phyloP scores from a whole-genome alignment of 2,329 filamentous ascomycete species.

The Trichoderma sp. region DNA sequence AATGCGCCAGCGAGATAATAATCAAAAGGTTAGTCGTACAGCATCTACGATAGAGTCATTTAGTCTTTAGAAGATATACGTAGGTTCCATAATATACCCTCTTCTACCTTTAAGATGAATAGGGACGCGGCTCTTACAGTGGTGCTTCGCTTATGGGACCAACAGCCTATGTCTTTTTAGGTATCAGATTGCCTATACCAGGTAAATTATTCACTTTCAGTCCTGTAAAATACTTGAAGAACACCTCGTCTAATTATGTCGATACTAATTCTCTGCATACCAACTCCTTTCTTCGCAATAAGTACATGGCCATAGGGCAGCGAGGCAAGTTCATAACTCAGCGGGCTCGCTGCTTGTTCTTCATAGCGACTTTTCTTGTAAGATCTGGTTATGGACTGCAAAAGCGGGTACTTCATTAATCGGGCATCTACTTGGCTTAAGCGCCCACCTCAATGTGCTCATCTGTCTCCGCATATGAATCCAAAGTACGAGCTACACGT shows the following conservation, averaged over 20 bases:
- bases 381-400: neutral
- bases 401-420: constrained; percentile 18
- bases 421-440: constrained; percentile 6
- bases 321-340: neutral
- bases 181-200: too few species aligned
- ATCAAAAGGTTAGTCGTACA: neutral
- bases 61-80: neutral
- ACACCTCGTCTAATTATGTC: neutral
- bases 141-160: too few species aligned
- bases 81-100: neutral
- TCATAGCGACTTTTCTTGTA: neutral
- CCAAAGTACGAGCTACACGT: neutral
- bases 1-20: neutral
- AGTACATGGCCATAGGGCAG: too few species aligned
- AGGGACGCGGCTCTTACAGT: too few species aligned
- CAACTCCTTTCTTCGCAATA: too few species aligned
- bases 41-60: neutral
- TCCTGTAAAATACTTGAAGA: too few species aligned
- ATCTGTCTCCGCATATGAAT: neutral
- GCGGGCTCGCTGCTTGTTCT: neutral
- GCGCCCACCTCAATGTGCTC: constrained; percentile 6
- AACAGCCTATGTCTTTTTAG: too few species aligned
- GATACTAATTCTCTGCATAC: neutral
- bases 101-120: neutral
- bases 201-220: too few species aligned